Conservation (phyloP, 2,329 filamentous ascomycete genomes). For the Claviceps sp. region DNA sequence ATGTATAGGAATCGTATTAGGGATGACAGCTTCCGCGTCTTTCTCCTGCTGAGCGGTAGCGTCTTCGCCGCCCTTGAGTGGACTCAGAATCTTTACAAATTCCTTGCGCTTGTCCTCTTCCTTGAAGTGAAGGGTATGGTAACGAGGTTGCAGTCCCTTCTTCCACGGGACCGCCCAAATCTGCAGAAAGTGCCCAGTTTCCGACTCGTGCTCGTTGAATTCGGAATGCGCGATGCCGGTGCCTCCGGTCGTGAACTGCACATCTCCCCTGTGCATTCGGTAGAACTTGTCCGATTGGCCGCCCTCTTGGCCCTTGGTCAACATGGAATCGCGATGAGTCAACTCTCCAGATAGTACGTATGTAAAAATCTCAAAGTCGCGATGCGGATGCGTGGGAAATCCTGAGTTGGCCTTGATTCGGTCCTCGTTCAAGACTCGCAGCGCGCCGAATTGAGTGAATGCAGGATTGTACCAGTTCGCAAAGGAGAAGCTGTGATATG, state of each 20-base stretch:
- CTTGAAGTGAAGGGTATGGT: constrained; percentile 60
- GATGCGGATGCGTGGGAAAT: constrained; percentile 75
- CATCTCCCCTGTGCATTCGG: constrained; percentile 63
- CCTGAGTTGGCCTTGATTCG: constrained; percentile 60
- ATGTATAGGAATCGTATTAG: constrained; percentile 67
- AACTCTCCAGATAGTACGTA: constrained; percentile 79
- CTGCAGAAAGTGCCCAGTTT: constrained; percentile 73
- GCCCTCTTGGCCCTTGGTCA: constrained; percentile 52
- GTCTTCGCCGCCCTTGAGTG: constrained; percentile 51
- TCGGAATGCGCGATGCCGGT: constrained; percentile 71
- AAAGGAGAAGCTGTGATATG: constrained; percentile 78
- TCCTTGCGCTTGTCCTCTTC: constrained; percentile 59
- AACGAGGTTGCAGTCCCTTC: constrained; percentile 55
- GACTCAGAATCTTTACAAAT: constrained; percentile 66
- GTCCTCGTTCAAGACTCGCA: constrained; percentile 83
- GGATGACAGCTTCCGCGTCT: constrained; percentile 45
- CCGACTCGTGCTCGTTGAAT: constrained; percentile 58
- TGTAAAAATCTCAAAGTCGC: constrained; percentile 80
- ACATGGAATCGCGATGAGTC: constrained; percentile 78
- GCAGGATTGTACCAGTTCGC: constrained; percentile 55
- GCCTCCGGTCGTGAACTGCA: constrained; percentile 84
- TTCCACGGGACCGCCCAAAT: constrained; percentile 80
- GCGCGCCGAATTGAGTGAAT: constrained; percentile 56
- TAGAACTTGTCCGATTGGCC: constrained; percentile 50
- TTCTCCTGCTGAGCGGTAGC: constrained; percentile 50